These are phyloP conservation scores for Mycosarcoma mackinlayi DNA, from an alignment of 1,284 basidiomycete genomes.

Conservation along the genomic window DNA sequence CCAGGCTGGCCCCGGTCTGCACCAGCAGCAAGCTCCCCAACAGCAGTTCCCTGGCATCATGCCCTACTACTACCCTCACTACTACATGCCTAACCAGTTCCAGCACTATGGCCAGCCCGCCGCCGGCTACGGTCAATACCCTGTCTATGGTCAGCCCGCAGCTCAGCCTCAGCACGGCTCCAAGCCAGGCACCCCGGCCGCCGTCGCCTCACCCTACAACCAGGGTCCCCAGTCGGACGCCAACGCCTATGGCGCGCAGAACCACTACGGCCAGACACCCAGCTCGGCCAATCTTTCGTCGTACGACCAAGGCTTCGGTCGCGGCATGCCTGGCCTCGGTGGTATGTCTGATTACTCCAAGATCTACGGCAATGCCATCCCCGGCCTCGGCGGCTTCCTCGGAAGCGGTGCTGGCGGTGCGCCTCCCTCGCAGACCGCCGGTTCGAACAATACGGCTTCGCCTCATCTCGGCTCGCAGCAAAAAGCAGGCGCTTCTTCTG, in stretches of 20 bases:
- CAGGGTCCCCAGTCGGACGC: slow-evolving; percentile 49
- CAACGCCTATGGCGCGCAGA: slow-evolving; percentile 55
- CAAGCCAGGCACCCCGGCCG: slow-evolving; percentile 62
- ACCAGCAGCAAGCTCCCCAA: slow-evolving; percentile 58
- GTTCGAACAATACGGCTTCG: slow-evolving; percentile 30
- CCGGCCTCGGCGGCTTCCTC: slow-evolving; percentile 56
- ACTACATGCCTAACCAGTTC: slow-evolving; percentile 69
- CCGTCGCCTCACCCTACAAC: slow-evolving; percentile 62
- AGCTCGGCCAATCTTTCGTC: slow-evolving; percentile 40
- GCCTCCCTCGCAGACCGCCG: slow-evolving; percentile 50
- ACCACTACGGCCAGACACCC: slow-evolving; percentile 55
- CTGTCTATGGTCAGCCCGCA: slow-evolving; percentile 62
- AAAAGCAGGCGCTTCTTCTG: slow-evolving; percentile 43
- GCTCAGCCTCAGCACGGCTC: slow-evolving; percentile 59
- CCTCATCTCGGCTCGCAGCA: slow-evolving; percentile 53
- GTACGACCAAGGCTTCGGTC: slow-evolving; percentile 65
- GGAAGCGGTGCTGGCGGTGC: slow-evolving; percentile 38
- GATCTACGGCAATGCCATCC: slow-evolving; percentile 59
- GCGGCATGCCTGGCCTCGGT: slow-evolving; percentile 49
- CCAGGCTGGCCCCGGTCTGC: slow-evolving; percentile 48
- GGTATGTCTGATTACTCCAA: slow-evolving; percentile 61
- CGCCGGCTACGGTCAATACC: slow-evolving; percentile 67
- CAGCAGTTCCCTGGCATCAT: slow-evolving; percentile 66
- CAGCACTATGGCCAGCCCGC: slow-evolving; percentile 67
- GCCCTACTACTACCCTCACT: slow-evolving; percentile 68